Base-by-base conservation (phyloP, 2,329 filamentous ascomycete species). In the Xylaria multiplex region DNA sequence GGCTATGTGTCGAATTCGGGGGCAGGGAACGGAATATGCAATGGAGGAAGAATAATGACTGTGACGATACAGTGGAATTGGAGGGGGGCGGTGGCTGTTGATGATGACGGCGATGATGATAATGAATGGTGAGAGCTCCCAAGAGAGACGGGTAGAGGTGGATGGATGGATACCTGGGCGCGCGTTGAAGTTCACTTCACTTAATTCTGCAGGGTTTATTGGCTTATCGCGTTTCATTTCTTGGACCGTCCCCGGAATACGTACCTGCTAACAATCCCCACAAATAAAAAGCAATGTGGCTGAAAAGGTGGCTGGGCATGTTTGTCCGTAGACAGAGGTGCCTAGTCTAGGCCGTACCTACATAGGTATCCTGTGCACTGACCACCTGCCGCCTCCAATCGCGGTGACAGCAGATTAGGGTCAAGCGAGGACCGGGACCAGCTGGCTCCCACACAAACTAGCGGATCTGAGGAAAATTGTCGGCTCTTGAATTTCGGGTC, bases 401-500 rank as follows among this genome's bases (percentile, higher is more conserved):
- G 43, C 49, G 63, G 62, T 13, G 8, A n/a, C 45, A 43, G 52
- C 59, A 68, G 69, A 74, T 76, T 76, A 76, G 74, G 74, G 73
- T 74, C 74, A 73, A 74, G 69, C 71, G 67, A 70, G 67, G 70
- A 66, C 58, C 19, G 61, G 46, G 50, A 66, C 69, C 68, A 66
- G 64, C 69, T 66, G 67, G 61, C 72, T 70, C 75, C 73, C 75
- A 74, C 75, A 77, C 74, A 77, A 77, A 70, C 73, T 71, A 68
- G 62, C 63, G 64, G 65, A 69, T 45, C 49, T 27, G 69, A 53
- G 74, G 74, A 76, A 77, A 76, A 76, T 76, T 76, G 65, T 73
- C 73, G 72, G 71, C 67, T 72, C 68, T 69, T 60, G 57, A 75
- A 72, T 74, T 74, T 75, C 56, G 71, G 65, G 64, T 30, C 53